phyloP scores from a whole-genome alignment of 2,329 filamentous ascomycete species.

The Xylariaceae sp. region DNA sequence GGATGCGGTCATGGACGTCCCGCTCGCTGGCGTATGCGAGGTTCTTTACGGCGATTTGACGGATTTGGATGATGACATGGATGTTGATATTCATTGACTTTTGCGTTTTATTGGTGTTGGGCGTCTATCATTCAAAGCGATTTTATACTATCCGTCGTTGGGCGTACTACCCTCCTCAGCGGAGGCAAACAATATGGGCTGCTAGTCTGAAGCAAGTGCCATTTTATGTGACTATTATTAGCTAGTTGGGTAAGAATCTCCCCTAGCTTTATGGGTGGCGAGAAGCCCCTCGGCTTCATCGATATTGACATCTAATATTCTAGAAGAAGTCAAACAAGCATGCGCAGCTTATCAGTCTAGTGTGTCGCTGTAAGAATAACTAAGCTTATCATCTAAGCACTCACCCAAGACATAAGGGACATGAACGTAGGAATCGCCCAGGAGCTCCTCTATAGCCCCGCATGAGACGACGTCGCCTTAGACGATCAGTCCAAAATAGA shows the following conservation, averaged over 20 bases:
- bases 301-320: no score
- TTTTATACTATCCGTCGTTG: not conserved
- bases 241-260: no score
- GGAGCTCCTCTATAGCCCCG: constrained; percentile 10
- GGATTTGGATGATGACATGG: constrained; percentile 25
- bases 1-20: constrained; percentile 96
- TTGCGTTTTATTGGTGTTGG: not conserved
- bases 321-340: no score
- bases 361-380: no score
- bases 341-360: no score
- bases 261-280: no score
- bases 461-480: constrained; percentile 31
- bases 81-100: constrained; percentile 17
- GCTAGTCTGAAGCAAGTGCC: no score
- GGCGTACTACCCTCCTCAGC: no score
- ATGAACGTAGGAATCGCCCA: constrained; percentile 30
- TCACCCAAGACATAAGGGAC: constrained; percentile 11
- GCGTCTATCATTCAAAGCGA: not conserved
- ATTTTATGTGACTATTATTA: no score
- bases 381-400: constrained; percentile 12
- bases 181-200: no score
- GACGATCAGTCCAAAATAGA: constrained; percentile 4
- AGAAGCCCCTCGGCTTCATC: no score
- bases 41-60: constrained; percentile 74
- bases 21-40: constrained; percentile 92